Evolutionary conservation across 1,139 yeast species (phyloP), one percentile per base, ranked within the genome.

Genomic region (Lodderomyces theae): DNA sequence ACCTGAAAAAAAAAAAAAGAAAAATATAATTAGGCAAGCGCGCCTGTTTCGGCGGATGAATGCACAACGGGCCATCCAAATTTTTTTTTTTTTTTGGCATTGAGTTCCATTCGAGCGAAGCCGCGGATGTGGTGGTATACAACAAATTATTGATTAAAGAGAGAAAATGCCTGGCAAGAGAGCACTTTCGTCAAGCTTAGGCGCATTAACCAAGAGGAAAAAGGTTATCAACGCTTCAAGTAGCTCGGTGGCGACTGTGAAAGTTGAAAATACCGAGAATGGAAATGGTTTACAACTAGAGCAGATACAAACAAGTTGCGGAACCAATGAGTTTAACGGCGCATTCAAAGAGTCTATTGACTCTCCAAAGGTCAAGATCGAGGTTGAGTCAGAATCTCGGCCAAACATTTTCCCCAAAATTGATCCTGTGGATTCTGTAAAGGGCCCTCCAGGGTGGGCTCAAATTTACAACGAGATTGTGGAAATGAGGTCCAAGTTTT

Each of bases 381-480:
- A 30, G 35, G 13, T 26, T 19, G 35, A 42, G 33, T 39, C 47
- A 8, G 51, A 48, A 32, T 36, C 32, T 4, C 45, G 54, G 6
- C 49, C 56, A 8, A 53, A 54, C 33, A 26, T 46, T 5, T 53
- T 54, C 35, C 26, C 48, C 22, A 44, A 42, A 35, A 51, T 50
- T 1, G 55, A 52, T 23, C 40, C 47, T 3, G 43, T 38, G 4
- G 48, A 43, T 28, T 35, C 16, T 10, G 15, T 16, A 2, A 43
- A 46, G 16, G 47, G 60, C 11, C 86, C 86, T 0, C 53, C 58
- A 29, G 68, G 71, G 47, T 82, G 83, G 68, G 56, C 63, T 38
- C 67, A 71, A 2, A 73, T 86, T 17, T 86, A 86, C 53, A 67
- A 79, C 35, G 77, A 71, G 39, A 74, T 88, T 32, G 81, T 82